Percentiles rank a stretch among this genome's conserved stretches.
Evolutionary conservation across 164 flowering plant genomes (phyloP).

Genomic region (Houttuynia cordata): DNA sequence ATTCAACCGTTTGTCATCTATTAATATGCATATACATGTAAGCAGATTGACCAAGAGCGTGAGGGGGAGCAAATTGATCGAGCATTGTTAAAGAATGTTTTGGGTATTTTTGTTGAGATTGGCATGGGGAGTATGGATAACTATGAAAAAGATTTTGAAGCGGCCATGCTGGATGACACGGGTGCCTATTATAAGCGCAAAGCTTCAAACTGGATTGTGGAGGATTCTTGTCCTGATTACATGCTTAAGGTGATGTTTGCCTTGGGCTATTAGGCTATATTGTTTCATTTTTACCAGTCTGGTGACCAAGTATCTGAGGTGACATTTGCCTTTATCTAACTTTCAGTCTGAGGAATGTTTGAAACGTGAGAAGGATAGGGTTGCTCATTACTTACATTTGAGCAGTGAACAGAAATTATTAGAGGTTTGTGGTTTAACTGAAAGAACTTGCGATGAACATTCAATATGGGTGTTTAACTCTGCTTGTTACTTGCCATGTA

Average conservation of each 20-base stretch:
- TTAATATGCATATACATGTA: not conserved
- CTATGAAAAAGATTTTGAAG: conserved; percentile 67
- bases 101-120: conserved; percentile 72
- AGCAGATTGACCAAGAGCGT: conserved; percentile 14
- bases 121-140: conserved; percentile 67
- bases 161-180: conserved; percentile 45
- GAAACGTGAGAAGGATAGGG: conserved; percentile 76
- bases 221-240: conserved; percentile 87
- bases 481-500: not conserved
- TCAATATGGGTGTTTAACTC: not conserved
- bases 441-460: not conserved
- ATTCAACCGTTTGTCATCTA: not conserved
- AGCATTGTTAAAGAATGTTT: conserved; percentile 62
- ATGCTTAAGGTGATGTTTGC: conserved; percentile 45
- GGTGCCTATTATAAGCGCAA: conserved; percentile 74
- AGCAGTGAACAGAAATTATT: conserved; percentile 72
- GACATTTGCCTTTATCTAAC: no score
- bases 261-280: no score
- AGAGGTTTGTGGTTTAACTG: conserved; percentile 33
- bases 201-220: conserved; percentile 71
- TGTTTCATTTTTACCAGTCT: not conserved
- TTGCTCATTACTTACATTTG: conserved; percentile 68
- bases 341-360: conserved; percentile 90
- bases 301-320: no score
- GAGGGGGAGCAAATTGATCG: conserved; percentile 66